phyloP scores from a whole-genome alignment of 352 stramenopile species.

The Phytophthora crassamura region DNA sequence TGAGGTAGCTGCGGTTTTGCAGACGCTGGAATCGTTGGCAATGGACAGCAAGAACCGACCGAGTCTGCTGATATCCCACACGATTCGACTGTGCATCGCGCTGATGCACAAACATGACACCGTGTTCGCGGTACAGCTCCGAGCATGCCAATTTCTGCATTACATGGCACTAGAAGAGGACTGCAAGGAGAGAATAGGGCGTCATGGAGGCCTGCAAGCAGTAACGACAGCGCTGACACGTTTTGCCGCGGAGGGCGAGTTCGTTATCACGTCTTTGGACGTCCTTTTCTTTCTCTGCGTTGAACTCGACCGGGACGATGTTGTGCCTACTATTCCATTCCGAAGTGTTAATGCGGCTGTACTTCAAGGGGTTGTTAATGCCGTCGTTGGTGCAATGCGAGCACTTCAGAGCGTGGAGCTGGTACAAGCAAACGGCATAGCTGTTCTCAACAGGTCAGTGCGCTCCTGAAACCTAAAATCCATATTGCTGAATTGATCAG shows the following conservation, averaged over 20 bases:
- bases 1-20: constrained; percentile 36
- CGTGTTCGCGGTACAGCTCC: constrained; percentile 48
- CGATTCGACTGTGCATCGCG: constrained; percentile 38
- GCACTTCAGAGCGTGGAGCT: constrained; percentile 36
- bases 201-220: constrained; percentile 35
- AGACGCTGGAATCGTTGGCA: constrained; percentile 59
- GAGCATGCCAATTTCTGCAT: constrained; percentile 73
- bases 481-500: not conserved
- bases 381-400: constrained; percentile 46
- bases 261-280: constrained; percentile 56
- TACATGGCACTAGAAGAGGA: constrained; percentile 70
- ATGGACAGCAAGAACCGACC: constrained; percentile 47
- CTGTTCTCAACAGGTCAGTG: constrained; percentile 53
- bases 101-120: constrained; percentile 43
- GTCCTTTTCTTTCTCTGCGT: constrained; percentile 63
- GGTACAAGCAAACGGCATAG: constrained; percentile 61
- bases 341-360: constrained; percentile 4
- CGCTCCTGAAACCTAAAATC: not conserved
- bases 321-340: not conserved
- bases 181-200: constrained; percentile 53
- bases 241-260: constrained; percentile 44
- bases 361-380: constrained; percentile 12
- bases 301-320: constrained; percentile 37
- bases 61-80: constrained; percentile 37
- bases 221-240: constrained; percentile 43